Base-by-base conservation (phyloP, 768 basidiomycete species). In the Gloeophyllum trabeum region DNA sequence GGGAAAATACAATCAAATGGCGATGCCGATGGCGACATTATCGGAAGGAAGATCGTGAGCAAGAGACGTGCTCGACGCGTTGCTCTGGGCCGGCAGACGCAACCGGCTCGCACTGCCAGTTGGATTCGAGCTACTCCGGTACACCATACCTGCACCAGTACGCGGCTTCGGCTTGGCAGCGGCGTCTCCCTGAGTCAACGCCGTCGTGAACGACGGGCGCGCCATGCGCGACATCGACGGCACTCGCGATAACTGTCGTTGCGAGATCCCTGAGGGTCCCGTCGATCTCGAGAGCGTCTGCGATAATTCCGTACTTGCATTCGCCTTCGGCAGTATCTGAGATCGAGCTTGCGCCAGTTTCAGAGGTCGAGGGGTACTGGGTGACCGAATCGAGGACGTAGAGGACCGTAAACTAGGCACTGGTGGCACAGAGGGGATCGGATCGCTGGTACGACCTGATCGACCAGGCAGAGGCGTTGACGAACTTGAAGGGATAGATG, bases 71-170 rank as follows among this genome's bases (percentile, higher is more conserved):
- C n/a, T n/a, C n/a, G n/a, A n/a, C n/a, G n/a, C n/a, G n/a, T n/a
- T n/a, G n/a, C n/a, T n/a, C n/a, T n/a, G n/a, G n/a, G n/a, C n/a
- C n/a, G n/a, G n/a, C n/a, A n/a, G n/a, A n/a, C n/a, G n/a, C n/a
- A n/a, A n/a, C n/a, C n/a, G n/a, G n/a, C n/a, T n/a, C n/a, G n/a
- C 28, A 20, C 37, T 40, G 22, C 51, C 36, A 13, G 35, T 40
- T 6, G 50, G 35, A 22, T 18, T 44, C 45, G 24, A 44, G 44
- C 54, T 58, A 26, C 62, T 72, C 35, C 72, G 65, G 51, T 82
- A 82, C 26, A 64, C 59, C 79, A 82, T 82, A n/a, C 79, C 79
- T 7, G 79, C 78, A 4, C 79, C 79, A 6, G 73, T 81, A 22
- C 80, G 58, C 6, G 80, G 78, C 47, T 61, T 70, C 16, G 73